These are phyloP conservation scores for Ceratobasidium sp. DNA, from an alignment of 1,284 basidiomycete genomes.

Conservation along the genomic window DNA sequence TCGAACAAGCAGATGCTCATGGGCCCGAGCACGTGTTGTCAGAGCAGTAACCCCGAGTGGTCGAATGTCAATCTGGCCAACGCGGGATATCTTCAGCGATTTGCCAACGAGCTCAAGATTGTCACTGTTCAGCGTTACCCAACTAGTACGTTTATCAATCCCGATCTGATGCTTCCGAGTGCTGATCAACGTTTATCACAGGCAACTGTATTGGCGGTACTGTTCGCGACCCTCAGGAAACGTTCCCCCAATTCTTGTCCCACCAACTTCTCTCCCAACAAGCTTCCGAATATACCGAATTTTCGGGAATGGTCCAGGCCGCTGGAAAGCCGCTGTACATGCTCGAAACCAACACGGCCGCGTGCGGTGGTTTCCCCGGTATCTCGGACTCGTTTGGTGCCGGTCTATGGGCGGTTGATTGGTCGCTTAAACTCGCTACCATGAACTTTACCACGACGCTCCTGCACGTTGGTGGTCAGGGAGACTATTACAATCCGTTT, in stretches of 20 bases:
- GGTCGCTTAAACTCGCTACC: conserved; percentile 66
- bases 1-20: conserved; percentile 56
- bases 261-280: conserved; percentile 22
- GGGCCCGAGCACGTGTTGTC: conserved; percentile 65
- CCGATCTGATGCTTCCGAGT: neutral
- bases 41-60: conserved; percentile 46
- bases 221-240: conserved; percentile 33
- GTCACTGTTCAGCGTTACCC: conserved; percentile 42
- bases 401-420: conserved; percentile 75
- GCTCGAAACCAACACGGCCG: conserved; percentile 58
- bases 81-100: conserved; percentile 36
- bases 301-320: conserved; percentile 26
- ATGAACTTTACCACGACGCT: conserved; percentile 57
- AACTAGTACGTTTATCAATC: conserved; percentile 18
- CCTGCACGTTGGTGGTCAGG: conserved; percentile 49
- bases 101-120: conserved; percentile 30
- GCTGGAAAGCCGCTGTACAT: conserved; percentile 53
- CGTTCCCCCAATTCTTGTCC: conserved; percentile 31
- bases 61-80: conserved; percentile 41
- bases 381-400: conserved; percentile 66
- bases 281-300: conserved; percentile 33
- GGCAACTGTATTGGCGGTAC: conserved; percentile 37
- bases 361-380: conserved; percentile 56
- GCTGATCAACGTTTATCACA: neutral
- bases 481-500: conserved; percentile 53